Percentiles rank a stretch among this genome's conserved stretches.
These are phyloP conservation scores for Suillus cothurnatus DNA, from an alignment of 768 basidiomycete species.

Conservation along the genomic window DNA sequence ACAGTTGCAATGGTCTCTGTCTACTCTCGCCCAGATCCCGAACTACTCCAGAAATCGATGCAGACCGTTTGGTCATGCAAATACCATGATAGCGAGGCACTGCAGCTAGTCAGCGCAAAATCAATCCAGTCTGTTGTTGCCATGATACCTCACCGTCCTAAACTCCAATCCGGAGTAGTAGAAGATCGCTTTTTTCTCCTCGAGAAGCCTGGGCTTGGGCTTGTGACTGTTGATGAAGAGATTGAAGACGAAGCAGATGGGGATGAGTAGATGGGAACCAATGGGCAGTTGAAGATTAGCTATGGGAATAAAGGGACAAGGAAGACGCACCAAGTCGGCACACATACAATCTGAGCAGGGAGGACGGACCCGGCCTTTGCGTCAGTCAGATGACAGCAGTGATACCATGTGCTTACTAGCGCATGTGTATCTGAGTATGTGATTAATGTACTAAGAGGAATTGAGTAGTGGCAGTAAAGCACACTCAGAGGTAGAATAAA, in stretches of 20 bases:
- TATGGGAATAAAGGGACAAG: too few species aligned
- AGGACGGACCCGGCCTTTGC: too few species aligned
- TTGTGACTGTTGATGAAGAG: background rate
- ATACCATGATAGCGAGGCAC: background rate
- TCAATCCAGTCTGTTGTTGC: constrained; percentile 4
- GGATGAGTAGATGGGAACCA: background rate
- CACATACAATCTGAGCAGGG: too few species aligned
- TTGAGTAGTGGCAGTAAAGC: too few species aligned
- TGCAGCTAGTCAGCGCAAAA: constrained; percentile 8
- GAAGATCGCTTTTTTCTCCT: background rate
- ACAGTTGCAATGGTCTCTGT: constrained; percentile 9
- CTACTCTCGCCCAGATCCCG: constrained; percentile 9
- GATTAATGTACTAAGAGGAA: too few species aligned
- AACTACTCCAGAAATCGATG: constrained; percentile 3
- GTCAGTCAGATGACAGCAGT: too few species aligned
- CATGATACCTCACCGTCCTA: constrained; percentile 7
- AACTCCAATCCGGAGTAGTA: background rate
- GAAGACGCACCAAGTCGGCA: too few species aligned
- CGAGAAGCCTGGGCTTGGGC: background rate
- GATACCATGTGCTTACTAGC: too few species aligned
- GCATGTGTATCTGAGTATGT: too few species aligned
- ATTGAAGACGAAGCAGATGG: background rate
- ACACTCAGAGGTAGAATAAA: too few species aligned
- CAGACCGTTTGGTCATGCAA: background rate
- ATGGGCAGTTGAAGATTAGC: too few species aligned